These are phyloP conservation scores for Dipteronia dyeriana DNA, from an alignment of 345 rosid species.

Conservation along the genomic window DNA sequence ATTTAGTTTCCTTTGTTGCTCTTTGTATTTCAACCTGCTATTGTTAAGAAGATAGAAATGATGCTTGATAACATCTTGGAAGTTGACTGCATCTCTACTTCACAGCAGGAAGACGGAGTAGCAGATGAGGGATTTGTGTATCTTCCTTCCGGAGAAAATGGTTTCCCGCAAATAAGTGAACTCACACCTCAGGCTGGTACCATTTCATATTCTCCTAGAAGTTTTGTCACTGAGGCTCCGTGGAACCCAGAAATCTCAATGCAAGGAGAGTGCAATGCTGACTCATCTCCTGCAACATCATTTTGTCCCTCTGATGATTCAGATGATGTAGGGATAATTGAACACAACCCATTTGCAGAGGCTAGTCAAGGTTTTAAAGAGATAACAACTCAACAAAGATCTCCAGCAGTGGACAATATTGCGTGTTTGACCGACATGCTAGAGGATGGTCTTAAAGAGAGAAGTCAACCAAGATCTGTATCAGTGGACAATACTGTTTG, in stretches of 20 bases:
- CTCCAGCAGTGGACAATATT: slow-evolving; percentile 26
- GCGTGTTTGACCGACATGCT: neutral
- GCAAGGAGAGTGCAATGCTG: slow-evolving; percentile 40
- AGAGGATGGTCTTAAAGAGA: neutral
- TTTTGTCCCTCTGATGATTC: slow-evolving; percentile 50
- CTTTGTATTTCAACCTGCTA: neutral
- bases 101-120: slow-evolving; percentile 57
- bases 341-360: slow-evolving; percentile 28
- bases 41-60: neutral
- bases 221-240: slow-evolving; percentile 41
- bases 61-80: neutral
- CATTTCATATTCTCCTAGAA: slow-evolving; percentile 33
- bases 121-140: slow-evolving; percentile 49
- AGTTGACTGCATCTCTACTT: slow-evolving; percentile 15
- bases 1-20: neutral
- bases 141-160: slow-evolving; percentile 53
- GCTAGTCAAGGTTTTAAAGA: slow-evolving; percentile 20
- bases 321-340: slow-evolving; percentile 58
- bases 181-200: slow-evolving; percentile 38
- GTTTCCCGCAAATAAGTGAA: slow-evolving; percentile 45
- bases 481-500: slow-evolving; percentile 28
- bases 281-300: slow-evolving; percentile 46
- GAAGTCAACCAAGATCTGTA: neutral
- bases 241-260: slow-evolving; percentile 58
- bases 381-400: slow-evolving; percentile 23